phyloP scores from a whole-genome alignment of 495 filamentous ascomycete genomes.

The Penicillium subrubescens region DNA sequence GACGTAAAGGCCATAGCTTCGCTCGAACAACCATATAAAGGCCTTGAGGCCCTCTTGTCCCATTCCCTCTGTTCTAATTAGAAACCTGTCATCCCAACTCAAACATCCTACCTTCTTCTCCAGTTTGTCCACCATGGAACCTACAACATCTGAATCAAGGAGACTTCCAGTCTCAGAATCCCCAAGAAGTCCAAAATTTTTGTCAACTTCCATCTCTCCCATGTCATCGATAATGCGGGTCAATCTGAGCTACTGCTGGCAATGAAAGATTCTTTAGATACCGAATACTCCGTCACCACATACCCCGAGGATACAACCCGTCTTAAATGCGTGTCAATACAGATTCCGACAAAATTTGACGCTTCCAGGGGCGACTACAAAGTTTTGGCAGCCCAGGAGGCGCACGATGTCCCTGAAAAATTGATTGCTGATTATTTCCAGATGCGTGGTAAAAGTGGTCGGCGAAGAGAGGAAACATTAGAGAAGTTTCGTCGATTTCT shows the following conservation, averaged over 20 bases:
- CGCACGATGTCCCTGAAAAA: background rate
- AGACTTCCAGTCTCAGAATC: background rate
- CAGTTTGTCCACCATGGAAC: background rate
- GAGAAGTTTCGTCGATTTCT: background rate
- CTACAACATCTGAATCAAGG: background rate
- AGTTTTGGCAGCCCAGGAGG: background rate
- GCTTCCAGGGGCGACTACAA: background rate
- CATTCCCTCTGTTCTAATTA: background rate
- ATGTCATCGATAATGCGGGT: background rate
- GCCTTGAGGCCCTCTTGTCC: background rate
- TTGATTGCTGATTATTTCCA: background rate
- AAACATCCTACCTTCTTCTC: background rate
- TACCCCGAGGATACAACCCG: background rate
- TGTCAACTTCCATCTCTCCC: background rate
- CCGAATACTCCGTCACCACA: background rate
- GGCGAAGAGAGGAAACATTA: background rate
- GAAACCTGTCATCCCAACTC: background rate
- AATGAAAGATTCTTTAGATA: background rate
- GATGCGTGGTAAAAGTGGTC: background rate
- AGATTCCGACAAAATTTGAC: background rate
- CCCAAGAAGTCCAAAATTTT: background rate
- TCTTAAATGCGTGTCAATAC: background rate
- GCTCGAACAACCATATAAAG: background rate
- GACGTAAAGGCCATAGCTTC: background rate
- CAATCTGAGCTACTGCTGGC: background rate